Base-by-base conservation (phyloP, 2,329 filamentous ascomycete species). In the Simplicillium sp. region DNA sequence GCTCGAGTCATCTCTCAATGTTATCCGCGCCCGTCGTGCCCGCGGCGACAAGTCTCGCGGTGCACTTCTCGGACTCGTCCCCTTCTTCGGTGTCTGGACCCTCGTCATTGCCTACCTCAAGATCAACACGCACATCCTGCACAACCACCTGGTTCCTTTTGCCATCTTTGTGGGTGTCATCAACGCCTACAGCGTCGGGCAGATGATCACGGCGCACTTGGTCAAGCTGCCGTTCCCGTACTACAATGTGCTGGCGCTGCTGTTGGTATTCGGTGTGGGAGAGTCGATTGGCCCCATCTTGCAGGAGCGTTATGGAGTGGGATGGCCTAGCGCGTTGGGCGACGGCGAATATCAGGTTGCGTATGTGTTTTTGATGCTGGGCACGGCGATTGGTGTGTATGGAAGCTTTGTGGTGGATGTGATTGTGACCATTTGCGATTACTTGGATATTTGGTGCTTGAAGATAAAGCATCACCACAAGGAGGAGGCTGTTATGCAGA, bases 331-430 rank as follows among this genome's bases (percentile, higher is more conserved):
- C 54, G 77, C 79, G 3, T 69, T 94, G 7, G 86, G 85, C 17
- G 69, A 77, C 46, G 84, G 72, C 38, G 77, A 83, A n/a, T 94
- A 94, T 60, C 88, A 96, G 66, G 83, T 95, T 37, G 84, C 87
- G 3, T 95, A 89, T 61, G 77, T 95, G 58, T 97, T 95, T 63
- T 75, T 81, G 56, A 90, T 89, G 67, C 67, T 97, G 17, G 92
- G 92, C 17, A 66, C 87, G 44, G 84, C 84, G 0, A 60, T 95
- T 37, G 92, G 92, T 29, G 80, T 97, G n/a, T 96, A 98, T 65
- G 89, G 87, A 45, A 95, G 88, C 61, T 98, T 98, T 60, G 87
- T 97, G 42, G 85, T 94, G 28, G 92, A 97, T 59, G 89, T 97
- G 42, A 96, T 98, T 50, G 87, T 92, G 44, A 94, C 87, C 25